Evolutionary conservation across 257 asterid genomes (phyloP).

Genomic region (Fraxinus cuspidata): DNA sequence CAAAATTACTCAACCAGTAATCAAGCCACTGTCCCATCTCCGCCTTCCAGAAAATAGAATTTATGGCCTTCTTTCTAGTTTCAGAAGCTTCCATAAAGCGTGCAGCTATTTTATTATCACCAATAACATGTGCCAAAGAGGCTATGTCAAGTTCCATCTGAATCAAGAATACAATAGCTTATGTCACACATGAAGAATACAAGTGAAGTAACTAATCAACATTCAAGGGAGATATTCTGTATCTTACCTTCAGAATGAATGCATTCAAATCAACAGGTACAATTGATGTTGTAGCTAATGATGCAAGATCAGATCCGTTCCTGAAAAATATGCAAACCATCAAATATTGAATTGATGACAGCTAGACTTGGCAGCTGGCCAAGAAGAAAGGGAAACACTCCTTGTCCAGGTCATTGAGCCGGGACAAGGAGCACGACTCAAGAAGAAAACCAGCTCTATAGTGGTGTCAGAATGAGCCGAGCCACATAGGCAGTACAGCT

Average conservation of each 20-base stretch:
- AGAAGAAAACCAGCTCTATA: neutral
- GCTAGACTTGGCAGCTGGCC: neutral
- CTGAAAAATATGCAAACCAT: slow-evolving; percentile 35
- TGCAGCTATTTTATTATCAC: slow-evolving; percentile 41
- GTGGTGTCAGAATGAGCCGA: neutral
- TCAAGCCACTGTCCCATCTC: slow-evolving; percentile 89
- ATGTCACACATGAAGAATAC: slow-evolving; percentile 8
- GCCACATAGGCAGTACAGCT: neutral
- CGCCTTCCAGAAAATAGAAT: slow-evolving; percentile 66
- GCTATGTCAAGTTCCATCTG: slow-evolving; percentile 93
- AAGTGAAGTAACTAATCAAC: neutral
- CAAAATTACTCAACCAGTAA: slow-evolving; percentile 60
- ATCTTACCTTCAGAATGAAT: slow-evolving; percentile 67
- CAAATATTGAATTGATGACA: neutral
- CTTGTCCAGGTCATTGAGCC: too few species aligned
- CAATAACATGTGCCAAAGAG: slow-evolving; percentile 54
- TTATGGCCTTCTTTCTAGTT: slow-evolving; percentile 63
- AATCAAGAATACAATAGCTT: slow-evolving; percentile 1
- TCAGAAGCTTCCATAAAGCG: slow-evolving; percentile 52
- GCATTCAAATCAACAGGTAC: slow-evolving; percentile 91
- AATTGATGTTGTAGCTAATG: slow-evolving; percentile 67
- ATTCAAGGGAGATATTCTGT: neutral
- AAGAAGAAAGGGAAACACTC: too few species aligned
- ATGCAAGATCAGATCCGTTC: slow-evolving; percentile 66
- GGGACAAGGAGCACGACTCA: too few species aligned